Conservation (phyloP, 2,329 filamentous ascomycete genomes). For the Ophiostoma fasciatum region DNA sequence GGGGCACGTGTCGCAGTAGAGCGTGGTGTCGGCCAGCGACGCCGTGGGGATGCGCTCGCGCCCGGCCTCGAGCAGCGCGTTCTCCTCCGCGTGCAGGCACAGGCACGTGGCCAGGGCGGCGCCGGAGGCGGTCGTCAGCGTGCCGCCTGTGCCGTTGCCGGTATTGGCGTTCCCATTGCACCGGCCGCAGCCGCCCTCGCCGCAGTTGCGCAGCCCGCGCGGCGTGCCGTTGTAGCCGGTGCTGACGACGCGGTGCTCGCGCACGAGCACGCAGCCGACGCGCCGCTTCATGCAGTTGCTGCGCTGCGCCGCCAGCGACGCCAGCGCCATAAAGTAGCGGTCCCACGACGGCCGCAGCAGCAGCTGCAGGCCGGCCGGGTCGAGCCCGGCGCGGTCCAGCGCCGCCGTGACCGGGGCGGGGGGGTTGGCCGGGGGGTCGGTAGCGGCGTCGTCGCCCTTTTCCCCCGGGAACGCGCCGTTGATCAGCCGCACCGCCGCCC, state of each 20-base stretch:
- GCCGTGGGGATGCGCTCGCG: slow-evolving; percentile 55
- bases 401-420: slow-evolving; percentile 57
- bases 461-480: slow-evolving; percentile 41
- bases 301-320: slow-evolving; percentile 74
- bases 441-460: slow-evolving; percentile 30
- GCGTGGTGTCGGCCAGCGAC: slow-evolving; percentile 54
- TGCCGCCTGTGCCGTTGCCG: slow-evolving; percentile 52
- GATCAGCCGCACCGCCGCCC: slow-evolving; percentile 70
- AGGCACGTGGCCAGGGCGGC: slow-evolving; percentile 76
- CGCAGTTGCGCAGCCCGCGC: slow-evolving; percentile 74
- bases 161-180: slow-evolving; percentile 69
- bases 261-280: slow-evolving; percentile 85
- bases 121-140: too few relatives aligned
- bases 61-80: slow-evolving; percentile 86
- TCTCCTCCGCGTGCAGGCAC: slow-evolving; percentile 97
- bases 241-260: slow-evolving; percentile 73
- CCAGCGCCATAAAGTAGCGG: slow-evolving; percentile 96
- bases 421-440: slow-evolving; percentile 36
- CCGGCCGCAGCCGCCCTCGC: slow-evolving; percentile 74
- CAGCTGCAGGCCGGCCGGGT: slow-evolving; percentile 41
- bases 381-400: slow-evolving; percentile 60
- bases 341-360: slow-evolving; percentile 87
- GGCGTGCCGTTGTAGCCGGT: slow-evolving; percentile 99
- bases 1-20: slow-evolving; percentile 95
- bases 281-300: slow-evolving; percentile 98